A percentile compares a stretch with the other conserved stretches of the same genome.
These are phyloP conservation scores for Begonia peltatifolia DNA, from an alignment of 306 rosid species.

Conservation along the genomic window DNA sequence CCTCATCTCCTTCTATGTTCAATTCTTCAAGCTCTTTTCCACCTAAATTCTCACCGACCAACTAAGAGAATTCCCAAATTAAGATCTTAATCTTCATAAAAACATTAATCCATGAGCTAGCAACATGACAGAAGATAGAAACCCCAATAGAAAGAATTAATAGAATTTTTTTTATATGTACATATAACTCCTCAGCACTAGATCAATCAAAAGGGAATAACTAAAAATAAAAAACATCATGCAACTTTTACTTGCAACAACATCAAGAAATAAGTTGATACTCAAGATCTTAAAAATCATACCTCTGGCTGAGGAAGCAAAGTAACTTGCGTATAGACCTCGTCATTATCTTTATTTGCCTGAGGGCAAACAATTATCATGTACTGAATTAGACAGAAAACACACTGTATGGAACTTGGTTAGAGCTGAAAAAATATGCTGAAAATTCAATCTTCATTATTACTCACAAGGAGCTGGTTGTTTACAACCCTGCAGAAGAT, in stretches of 20 bases:
- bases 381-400: not conserved
- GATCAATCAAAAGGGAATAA: too few species aligned
- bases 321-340: conserved; percentile 80
- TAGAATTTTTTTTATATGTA: not conserved
- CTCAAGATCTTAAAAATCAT: conserved; percentile 7
- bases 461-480: conserved; percentile 77
- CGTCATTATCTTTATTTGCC: conserved; percentile 98
- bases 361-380: conserved; percentile 10
- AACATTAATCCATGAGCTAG: not conserved
- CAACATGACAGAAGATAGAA: conserved; percentile 9
- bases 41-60: conserved; percentile 36
- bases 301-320: conserved; percentile 84
- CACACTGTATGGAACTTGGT: too few species aligned
- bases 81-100: conserved; percentile 10
- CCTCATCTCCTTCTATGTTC: conserved; percentile 47
- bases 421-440: not conserved
- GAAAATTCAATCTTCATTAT: conserved; percentile 3
- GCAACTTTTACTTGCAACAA: not conserved
- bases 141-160: conserved; percentile 11
- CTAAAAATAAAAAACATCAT: conserved; percentile 1
- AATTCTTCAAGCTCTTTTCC: conserved; percentile 52
- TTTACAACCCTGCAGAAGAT: conserved; percentile 78
- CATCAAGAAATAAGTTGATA: not conserved
- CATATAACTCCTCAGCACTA: too few species aligned
- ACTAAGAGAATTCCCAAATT: conserved; percentile 28